Conservation (phyloP, 257 asterid species). For the Scutellaria minor region DNA sequence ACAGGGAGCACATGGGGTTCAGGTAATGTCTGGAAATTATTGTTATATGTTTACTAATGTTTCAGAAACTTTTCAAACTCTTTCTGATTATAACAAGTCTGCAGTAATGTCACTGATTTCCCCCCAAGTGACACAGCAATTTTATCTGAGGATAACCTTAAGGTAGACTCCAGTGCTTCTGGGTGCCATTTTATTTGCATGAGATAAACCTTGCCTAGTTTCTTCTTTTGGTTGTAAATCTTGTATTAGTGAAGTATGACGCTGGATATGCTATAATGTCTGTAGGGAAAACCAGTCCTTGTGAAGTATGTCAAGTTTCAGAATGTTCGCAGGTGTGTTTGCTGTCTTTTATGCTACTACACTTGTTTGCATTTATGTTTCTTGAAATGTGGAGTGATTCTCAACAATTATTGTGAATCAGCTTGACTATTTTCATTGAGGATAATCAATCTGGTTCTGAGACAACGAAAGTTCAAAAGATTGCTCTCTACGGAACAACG, state of each 20-base stretch:
- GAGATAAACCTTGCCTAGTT: background rate
- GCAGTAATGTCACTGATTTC: conserved; percentile 37
- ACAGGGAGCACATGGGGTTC: conserved; percentile 51
- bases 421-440: conserved; percentile 93
- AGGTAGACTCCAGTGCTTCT: conserved; percentile 57
- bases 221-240: conserved; percentile 11
- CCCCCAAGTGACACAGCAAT: conserved; percentile 33
- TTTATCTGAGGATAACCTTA: conserved; percentile 78
- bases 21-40: conserved; percentile 56
- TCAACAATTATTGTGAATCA: conserved; percentile 39
- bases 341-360: conserved; percentile 11
- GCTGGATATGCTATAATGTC: conserved; percentile 16
- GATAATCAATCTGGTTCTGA: conserved; percentile 92
- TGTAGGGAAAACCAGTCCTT: conserved; percentile 38
- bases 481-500: conserved; percentile 87
- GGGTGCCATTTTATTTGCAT: conserved; percentile 2
- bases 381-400: conserved; percentile 13
- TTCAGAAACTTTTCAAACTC: conserved; percentile 16
- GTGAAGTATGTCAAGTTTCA: conserved; percentile 40
- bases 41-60: background rate
- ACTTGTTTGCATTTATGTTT: conserved; percentile 8
- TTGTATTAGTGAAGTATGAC: conserved; percentile 22
- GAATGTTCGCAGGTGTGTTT: conserved; percentile 38
- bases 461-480: conserved; percentile 81
- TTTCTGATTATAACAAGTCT: conserved; percentile 25